Percentiles rank a stretch among this genome's conserved stretches.
These are phyloP conservation scores for Pythium monospermum DNA, from an alignment of 352 stramenopile species.

Conservation along the genomic window DNA sequence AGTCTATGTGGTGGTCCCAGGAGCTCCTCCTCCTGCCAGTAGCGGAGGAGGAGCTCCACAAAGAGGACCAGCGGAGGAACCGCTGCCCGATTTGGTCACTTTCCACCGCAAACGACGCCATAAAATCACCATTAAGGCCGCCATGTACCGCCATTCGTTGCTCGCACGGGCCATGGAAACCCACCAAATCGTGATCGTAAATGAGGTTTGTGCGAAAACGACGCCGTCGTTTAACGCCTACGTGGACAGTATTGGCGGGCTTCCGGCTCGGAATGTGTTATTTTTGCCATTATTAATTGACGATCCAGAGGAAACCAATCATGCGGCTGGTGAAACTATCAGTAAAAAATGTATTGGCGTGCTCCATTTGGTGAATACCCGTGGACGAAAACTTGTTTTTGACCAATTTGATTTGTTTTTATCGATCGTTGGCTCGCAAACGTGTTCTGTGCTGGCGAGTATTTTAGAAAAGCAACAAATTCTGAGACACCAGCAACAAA, in stretches of 20 bases:
- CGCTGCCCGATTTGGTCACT: conserved; percentile 51
- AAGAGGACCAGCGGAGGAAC: background rate
- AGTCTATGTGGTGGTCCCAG: conserved; percentile 40
- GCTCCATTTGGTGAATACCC: conserved; percentile 68
- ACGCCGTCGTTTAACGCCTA: conserved; percentile 50
- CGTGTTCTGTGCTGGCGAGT: conserved; percentile 56
- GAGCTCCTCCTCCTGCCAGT: conserved; percentile 13
- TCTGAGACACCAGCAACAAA: conserved; percentile 62
- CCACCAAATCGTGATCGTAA: conserved; percentile 58
- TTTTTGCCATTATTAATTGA: conserved; percentile 61
- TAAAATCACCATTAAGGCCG: conserved; percentile 43
- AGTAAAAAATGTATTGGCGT: conserved; percentile 51
- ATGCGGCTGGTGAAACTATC: background rate
- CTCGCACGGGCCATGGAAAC: conserved; percentile 41
- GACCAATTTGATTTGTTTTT: conserved; percentile 69
- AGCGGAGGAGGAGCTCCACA: too few relatives aligned
- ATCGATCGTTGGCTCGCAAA: conserved; percentile 68
- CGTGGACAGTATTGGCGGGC: conserved; percentile 56
- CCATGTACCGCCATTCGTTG: conserved; percentile 46
- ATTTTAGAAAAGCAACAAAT: conserved; percentile 68
- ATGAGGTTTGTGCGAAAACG: conserved; percentile 39
- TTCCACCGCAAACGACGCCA: conserved; percentile 70
- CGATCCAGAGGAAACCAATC: conserved; percentile 26
- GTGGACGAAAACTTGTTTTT: conserved; percentile 52
- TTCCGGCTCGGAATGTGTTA: conserved; percentile 47